phyloP scores from a whole-genome alignment of 208 protist species.

The Phytomonas sp. region DNA sequence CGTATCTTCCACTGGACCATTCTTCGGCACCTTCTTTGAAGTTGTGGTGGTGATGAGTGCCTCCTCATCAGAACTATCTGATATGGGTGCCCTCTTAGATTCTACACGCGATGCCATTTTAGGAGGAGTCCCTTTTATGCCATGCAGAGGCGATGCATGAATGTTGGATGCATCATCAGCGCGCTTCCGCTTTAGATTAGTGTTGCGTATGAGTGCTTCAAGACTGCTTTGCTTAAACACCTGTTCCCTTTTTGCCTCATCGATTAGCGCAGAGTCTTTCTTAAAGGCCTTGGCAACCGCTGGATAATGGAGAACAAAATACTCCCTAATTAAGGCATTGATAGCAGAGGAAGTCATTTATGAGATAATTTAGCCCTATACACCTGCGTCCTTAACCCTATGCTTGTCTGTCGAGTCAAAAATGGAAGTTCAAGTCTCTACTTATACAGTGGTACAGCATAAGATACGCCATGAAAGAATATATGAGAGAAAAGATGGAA shows the following conservation, averaged over 20 bases:
- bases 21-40: conserved; percentile 11
- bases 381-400: background rate
- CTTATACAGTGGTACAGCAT: background rate
- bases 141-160: background rate
- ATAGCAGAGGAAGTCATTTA: conserved; percentile 32
- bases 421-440: background rate
- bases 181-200: background rate
- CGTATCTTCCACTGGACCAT: conserved; percentile 15
- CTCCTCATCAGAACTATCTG: conserved; percentile 35
- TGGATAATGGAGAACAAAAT: conserved; percentile 36
- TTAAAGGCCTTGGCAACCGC: conserved; percentile 26
- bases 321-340: conserved; percentile 36
- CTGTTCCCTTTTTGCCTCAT: background rate
- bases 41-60: conserved; percentile 22
- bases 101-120: conserved; percentile 27
- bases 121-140: conserved; percentile 5
- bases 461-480: background rate
- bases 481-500: background rate
- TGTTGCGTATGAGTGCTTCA: background rate
- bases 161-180: background rate
- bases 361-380: background rate
- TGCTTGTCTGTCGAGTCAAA: background rate
- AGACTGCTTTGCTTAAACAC: background rate
- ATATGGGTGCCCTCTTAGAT: conserved; percentile 41
- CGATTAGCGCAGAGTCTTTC: conserved; percentile 15